Conservation (phyloP, 495 filamentous ascomycete species). For the Penicillium malachiteum region DNA sequence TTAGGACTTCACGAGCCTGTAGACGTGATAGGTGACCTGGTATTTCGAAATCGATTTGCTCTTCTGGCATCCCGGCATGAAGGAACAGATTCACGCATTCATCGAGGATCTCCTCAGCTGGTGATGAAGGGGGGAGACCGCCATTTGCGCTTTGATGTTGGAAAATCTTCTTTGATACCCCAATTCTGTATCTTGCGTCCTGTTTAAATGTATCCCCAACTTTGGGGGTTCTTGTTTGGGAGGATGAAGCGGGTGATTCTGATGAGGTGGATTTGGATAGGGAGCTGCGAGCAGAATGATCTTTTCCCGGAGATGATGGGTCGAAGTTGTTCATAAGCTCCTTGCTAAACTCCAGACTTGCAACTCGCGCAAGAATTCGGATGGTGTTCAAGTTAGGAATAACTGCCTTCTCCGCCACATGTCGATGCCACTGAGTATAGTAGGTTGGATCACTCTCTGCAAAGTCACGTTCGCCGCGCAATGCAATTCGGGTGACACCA, state of each 20-base stretch:
- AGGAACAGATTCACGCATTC: slow-evolving; percentile 40
- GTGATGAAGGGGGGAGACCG: slow-evolving; percentile 12
- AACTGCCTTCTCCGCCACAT: slow-evolving; percentile 26
- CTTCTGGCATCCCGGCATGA: slow-evolving; percentile 25
- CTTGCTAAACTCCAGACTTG: slow-evolving; percentile 29
- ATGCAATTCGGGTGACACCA: slow-evolving; percentile 29
- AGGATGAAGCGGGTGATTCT: not conserved
- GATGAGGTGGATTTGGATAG: not conserved
- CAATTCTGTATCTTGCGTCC: not conserved
- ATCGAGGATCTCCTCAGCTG: slow-evolving; percentile 27
- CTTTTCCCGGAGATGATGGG: no score
- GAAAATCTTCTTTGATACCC: not conserved
- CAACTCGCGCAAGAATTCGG: slow-evolving; percentile 40
- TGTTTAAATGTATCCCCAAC: not conserved
- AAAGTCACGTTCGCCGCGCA: slow-evolving; percentile 20
- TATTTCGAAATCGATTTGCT: slow-evolving; percentile 38
- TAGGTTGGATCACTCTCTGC: slow-evolving; percentile 29
- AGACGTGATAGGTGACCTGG: slow-evolving; percentile 29
- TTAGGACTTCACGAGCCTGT: slow-evolving; percentile 9
- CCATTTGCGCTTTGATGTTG: not conserved
- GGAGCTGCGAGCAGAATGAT: no score
- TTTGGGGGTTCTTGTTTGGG: not conserved
- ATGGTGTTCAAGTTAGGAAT: slow-evolving; percentile 42
- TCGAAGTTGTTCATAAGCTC: no score
- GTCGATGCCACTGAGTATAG: slow-evolving; percentile 26